phyloP scores from a whole-genome alignment of 495 filamentous ascomycete genomes.

The Chaetomium tenue region DNA sequence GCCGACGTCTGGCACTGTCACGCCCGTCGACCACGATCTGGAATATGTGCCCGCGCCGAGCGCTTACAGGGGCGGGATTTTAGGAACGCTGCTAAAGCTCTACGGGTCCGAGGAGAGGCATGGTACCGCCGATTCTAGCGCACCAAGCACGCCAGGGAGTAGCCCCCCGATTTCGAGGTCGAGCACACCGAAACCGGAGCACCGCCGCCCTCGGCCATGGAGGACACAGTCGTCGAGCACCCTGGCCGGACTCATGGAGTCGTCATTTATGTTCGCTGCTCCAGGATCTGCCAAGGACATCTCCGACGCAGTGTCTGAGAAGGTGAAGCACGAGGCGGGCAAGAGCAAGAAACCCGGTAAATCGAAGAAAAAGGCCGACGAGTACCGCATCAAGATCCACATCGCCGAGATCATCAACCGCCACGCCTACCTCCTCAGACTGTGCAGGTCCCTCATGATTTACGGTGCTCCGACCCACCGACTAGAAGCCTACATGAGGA shows the following conservation, averaged over 20 bases:
- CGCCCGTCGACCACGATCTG: slow-evolving; percentile 47
- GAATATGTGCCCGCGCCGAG: slow-evolving; percentile 66
- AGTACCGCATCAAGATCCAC: slow-evolving; percentile 81
- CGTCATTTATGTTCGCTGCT: slow-evolving; percentile 49
- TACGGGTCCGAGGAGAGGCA: slow-evolving; percentile 49
- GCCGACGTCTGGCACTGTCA: slow-evolving; percentile 28
- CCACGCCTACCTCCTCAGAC: slow-evolving; percentile 78
- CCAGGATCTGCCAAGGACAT: slow-evolving; percentile 33
- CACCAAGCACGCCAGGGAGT: slow-evolving; percentile 32
- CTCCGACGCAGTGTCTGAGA: slow-evolving; percentile 36
- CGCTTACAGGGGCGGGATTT: slow-evolving; percentile 71
- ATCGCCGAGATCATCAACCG: slow-evolving; percentile 81
- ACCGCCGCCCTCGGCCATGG: slow-evolving; percentile 47
- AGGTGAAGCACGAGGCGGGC: slow-evolving; percentile 37
- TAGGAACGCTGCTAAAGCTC: slow-evolving; percentile 76
- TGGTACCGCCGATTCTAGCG: slow-evolving; percentile 27
- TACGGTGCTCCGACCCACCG: slow-evolving; percentile 78
- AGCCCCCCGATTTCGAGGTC: slow-evolving; percentile 45
- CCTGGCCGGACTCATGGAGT: slow-evolving; percentile 56
- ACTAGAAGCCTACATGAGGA: slow-evolving; percentile 80
- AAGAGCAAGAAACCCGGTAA: slow-evolving; percentile 42
- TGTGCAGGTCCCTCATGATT: slow-evolving; percentile 84
- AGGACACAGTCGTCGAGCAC: slow-evolving; percentile 44
- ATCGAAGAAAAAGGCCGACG: slow-evolving; percentile 51
- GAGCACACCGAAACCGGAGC: slow-evolving; percentile 54